Conservation (phyloP, 2,329 filamentous ascomycete genomes). For the Fusarium acutatum region DNA sequence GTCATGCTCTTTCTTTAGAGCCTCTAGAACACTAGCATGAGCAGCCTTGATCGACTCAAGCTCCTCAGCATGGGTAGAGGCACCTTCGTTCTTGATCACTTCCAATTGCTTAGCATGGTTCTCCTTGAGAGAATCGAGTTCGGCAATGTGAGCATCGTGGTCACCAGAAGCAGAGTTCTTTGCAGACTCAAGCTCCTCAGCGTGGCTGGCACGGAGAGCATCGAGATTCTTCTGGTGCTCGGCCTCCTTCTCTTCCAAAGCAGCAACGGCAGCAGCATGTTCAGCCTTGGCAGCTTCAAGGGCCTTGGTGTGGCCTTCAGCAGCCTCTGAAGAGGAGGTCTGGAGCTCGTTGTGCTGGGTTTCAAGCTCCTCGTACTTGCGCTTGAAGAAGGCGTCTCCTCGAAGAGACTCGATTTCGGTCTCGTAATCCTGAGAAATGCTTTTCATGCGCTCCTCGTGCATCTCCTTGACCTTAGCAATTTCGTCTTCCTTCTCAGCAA, state of each 20-base stretch:
- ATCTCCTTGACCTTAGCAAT: slow-evolving; percentile 62
- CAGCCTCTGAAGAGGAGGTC: slow-evolving; percentile 47
- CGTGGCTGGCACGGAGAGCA: slow-evolving; percentile 64
- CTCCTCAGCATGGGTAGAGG: slow-evolving; percentile 51
- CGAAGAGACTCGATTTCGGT: slow-evolving; percentile 71
- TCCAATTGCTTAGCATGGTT: slow-evolving; percentile 62
- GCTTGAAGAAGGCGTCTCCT: slow-evolving; percentile 70
- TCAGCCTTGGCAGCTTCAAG: slow-evolving; percentile 55
- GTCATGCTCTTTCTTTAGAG: slow-evolving; percentile 53
- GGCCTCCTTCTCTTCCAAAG: slow-evolving; percentile 60
- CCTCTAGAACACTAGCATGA: slow-evolving; percentile 54
- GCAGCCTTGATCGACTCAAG: slow-evolving; percentile 54
- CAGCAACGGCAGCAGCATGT: slow-evolving; percentile 54
- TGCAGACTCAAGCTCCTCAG: slow-evolving; percentile 65
- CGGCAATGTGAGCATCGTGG: slow-evolving; percentile 56
- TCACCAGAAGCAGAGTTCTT: slow-evolving; percentile 62
- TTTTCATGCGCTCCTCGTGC: slow-evolving; percentile 66
- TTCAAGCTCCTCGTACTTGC: slow-evolving; percentile 69
- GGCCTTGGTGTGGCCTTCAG: slow-evolving; percentile 52
- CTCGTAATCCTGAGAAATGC: slow-evolving; percentile 68
- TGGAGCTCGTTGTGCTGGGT: slow-evolving; percentile 62
- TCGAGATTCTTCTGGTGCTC: slow-evolving; percentile 64
- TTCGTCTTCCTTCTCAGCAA: slow-evolving; percentile 57
- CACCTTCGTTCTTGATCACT: slow-evolving; percentile 53
- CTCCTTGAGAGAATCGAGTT: slow-evolving; percentile 64